Evolutionary conservation across 768 basidiomycete genomes (phyloP), one percentile per base, ranked within the genome.

Genomic region (Aureoboletus auriporus): DNA sequence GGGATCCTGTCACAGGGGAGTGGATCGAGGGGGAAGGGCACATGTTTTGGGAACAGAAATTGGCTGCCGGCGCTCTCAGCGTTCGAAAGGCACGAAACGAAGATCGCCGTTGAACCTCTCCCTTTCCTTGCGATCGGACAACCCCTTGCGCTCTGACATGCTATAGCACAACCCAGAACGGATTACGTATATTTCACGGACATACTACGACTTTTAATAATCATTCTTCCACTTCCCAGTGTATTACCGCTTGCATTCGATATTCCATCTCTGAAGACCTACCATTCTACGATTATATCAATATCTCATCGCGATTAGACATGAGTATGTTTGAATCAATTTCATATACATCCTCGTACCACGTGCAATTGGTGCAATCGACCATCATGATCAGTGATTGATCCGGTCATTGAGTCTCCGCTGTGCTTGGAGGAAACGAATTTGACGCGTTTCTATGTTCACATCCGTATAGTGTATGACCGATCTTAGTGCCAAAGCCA

Each of bases 21-120:
- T 93, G 90, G 90, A 37, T 74, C 13, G 76, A 78, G 12, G 83
- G 78, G 27, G 85, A 92, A 62, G 83, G 82, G 11, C 80, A 77
- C 37, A 60, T 63, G 16, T 46, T 62, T 17, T 90, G 88, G 87
- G 83, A 88, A 56, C 75, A 76, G 43, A 79, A 77, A 60, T 73
- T 70, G 12, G 63, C 66, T 1, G 55, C 69, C 2, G 75, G 75
- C 13, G 61, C 62, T 11, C 59, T 73, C 34, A 64, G 58, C 43
- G 54, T 63, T 38, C 67, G 65, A 50, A 75, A 68, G 47, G 61
- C 64, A 36, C 62, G 70, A 23, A 59, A 57, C 38, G 72, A 71
- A 39, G 72, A 73, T 44, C 72, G 70, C 49, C 72, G 69, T 46
- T 73, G 49, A 63, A 53, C 26, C 7, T 10, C 33, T 13, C 12